Evolutionary conservation across 2,329 filamentous ascomycete genomes (phyloP).

Genomic region (Cephalotrichum gorgonifer): DNA sequence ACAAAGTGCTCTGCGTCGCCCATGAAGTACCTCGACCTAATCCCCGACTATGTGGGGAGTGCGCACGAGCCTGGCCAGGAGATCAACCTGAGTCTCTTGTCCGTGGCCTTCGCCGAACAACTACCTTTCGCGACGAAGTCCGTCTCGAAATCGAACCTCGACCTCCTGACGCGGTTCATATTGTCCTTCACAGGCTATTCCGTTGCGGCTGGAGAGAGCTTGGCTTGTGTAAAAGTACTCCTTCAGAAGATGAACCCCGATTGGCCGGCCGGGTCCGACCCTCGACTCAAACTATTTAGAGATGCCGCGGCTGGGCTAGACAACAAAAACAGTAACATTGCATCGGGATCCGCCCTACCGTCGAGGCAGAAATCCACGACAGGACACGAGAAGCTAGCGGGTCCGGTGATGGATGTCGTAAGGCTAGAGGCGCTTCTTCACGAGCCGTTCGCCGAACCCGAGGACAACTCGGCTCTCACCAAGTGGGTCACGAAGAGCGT

Average conservation of each 20-base stretch:
- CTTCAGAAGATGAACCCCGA: conserved; percentile 20
- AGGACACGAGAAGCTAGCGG: not conserved
- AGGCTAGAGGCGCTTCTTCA: conserved; percentile 43
- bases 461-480: conserved; percentile 41
- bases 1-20: conserved; percentile 64
- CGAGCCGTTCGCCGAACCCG: conserved; percentile 30
- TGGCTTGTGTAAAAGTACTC: conserved; percentile 14
- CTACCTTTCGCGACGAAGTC: conserved; percentile 56
- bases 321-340: not conserved
- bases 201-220: conserved; percentile 36
- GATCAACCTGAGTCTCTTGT: conserved; percentile 45
- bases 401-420: conserved; percentile 20
- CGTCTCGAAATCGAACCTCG: conserved; percentile 28
- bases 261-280: conserved; percentile 12
- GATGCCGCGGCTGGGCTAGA: not conserved
- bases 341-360: not conserved
- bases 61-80: conserved; percentile 14
- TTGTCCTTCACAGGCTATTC: conserved; percentile 45
- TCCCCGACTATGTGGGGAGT: conserved; percentile 35
- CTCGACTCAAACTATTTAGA: not conserved
- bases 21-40: conserved; percentile 71
- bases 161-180: conserved; percentile 46
- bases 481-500: conserved; percentile 69
- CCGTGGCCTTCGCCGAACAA: conserved; percentile 66
- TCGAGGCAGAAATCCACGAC: not conserved